Percentiles rank a stretch among this genome's conserved stretches.
phyloP scores from a whole-genome alignment of 148 eudicot species.

The Vaccinium macrocarpon region DNA sequence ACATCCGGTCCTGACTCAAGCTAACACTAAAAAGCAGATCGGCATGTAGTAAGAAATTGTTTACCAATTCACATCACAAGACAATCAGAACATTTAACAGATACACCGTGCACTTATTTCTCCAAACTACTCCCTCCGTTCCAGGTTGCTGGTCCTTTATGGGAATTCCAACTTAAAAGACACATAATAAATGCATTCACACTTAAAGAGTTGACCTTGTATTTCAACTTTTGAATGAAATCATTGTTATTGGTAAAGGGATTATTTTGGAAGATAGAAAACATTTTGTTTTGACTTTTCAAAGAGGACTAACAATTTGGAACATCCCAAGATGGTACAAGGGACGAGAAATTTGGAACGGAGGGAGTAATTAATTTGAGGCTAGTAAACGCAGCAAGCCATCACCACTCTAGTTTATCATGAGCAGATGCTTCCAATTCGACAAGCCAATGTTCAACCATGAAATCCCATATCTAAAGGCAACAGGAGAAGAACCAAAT shows the following conservation, averaged over 20 bases:
- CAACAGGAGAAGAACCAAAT: not conserved
- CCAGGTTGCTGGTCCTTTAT: too few species aligned
- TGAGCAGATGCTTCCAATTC: not conserved
- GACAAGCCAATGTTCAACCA: not conserved
- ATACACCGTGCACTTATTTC: not conserved
- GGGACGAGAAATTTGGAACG: too few species aligned
- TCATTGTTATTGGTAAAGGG: too few species aligned
- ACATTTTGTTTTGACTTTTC: too few species aligned
- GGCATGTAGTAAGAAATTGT: not conserved
- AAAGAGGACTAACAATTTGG: too few species aligned
- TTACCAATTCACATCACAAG: not conserved
- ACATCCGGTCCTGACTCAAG: not conserved
- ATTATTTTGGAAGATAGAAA: too few species aligned
- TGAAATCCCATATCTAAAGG: not conserved
- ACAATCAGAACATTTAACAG: not conserved
- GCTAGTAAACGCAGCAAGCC: not conserved
- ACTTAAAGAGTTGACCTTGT: too few species aligned
- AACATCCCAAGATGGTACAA: too few species aligned
- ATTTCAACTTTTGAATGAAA: too few species aligned
- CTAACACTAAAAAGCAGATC: not conserved
- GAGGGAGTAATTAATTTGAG: not conserved
- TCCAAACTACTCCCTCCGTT: not conserved
- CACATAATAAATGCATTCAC: too few species aligned
- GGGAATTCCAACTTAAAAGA: too few species aligned
- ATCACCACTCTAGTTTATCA: not conserved